Conservation (phyloP, 495 filamentous ascomycete species). For the Xylaria grammica region DNA sequence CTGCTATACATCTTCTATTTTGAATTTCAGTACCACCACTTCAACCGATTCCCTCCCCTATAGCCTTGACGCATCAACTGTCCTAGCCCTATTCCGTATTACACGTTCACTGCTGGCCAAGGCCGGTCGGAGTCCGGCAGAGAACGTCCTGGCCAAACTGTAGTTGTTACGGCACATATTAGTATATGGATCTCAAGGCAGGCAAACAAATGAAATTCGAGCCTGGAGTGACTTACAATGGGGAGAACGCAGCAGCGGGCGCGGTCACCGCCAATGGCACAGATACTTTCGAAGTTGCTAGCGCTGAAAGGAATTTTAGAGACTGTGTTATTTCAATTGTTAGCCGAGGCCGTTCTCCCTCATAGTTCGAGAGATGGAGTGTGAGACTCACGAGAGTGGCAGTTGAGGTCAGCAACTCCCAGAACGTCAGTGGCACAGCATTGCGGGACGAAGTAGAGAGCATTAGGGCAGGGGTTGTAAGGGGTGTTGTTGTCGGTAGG, state of each 20-base stretch:
- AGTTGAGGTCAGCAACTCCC: constrained; percentile 51
- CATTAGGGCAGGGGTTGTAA: background rate
- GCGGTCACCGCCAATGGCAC: constrained; percentile 15
- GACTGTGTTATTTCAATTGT: constrained; percentile 14
- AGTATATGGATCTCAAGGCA: background rate
- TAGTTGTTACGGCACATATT: background rate
- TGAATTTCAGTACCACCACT: too few relatives aligned
- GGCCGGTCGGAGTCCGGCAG: constrained; percentile 17
- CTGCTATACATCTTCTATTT: too few relatives aligned
- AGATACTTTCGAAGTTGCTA: constrained; percentile 18
- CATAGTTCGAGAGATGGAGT: background rate
- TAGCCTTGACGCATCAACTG: too few relatives aligned
- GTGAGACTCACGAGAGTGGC: constrained; percentile 41
- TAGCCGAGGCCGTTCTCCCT: background rate
- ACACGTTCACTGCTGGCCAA: constrained; percentile 6
- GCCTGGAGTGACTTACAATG: constrained; percentile 20
- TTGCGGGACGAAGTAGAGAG: constrained; percentile 24
- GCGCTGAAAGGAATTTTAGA: background rate
- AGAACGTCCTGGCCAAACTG: constrained; percentile 20
- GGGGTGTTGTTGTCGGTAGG: background rate
- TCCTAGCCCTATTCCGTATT: background rate
- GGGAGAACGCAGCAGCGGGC: constrained; percentile 26
- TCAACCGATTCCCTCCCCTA: too few relatives aligned
- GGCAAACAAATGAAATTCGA: background rate
- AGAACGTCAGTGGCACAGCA: constrained; percentile 53